Conservation (phyloP, 768 basidiomycete species). For the Trametes elegans region DNA sequence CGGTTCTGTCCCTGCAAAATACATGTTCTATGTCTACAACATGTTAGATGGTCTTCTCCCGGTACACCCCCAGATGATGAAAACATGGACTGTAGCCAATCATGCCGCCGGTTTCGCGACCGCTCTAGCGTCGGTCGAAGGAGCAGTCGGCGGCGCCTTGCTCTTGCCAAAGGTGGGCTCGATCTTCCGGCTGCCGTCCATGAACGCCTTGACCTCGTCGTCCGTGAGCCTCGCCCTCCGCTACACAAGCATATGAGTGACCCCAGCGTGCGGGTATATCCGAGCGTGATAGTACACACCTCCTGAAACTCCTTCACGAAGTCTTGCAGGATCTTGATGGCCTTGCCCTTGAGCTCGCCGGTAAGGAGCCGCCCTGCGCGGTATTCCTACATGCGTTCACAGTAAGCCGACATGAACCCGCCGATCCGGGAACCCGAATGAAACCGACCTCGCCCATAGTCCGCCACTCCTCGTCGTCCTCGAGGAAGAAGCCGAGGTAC, state of each 20-base stretch:
- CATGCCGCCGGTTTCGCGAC: background rate
- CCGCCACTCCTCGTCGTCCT: slow-evolving; percentile 87
- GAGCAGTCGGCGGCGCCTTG: slow-evolving; percentile 1
- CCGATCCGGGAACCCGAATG: background rate
- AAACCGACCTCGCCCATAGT: slow-evolving; percentile 67
- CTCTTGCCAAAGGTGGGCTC: slow-evolving; percentile 49
- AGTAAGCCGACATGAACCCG: background rate
- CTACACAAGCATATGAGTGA: slow-evolving; percentile 48
- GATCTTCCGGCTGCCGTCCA: slow-evolving; percentile 80
- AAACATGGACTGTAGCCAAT: background rate
- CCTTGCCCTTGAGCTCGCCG: slow-evolving; percentile 86
- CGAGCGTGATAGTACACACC: slow-evolving; percentile 35
- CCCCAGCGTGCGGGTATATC: background rate
- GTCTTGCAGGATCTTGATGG: slow-evolving; percentile 77
- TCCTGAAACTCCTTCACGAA: slow-evolving; percentile 89
- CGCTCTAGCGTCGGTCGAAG: background rate
- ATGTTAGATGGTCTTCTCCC: slow-evolving; percentile 9
- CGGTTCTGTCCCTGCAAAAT: too few species aligned
- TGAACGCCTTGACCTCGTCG: slow-evolving; percentile 69
- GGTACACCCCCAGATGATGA: background rate
- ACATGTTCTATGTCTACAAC: slow-evolving; percentile 15
- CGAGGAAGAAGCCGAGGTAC: slow-evolving; percentile 92
- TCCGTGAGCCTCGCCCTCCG: slow-evolving; percentile 80
- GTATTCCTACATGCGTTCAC: slow-evolving; percentile 65
- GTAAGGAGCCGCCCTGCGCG: slow-evolving; percentile 84